phyloP scores from a whole-genome alignment of 768 basidiomycete species.

The Xerocomellus intermedius region DNA sequence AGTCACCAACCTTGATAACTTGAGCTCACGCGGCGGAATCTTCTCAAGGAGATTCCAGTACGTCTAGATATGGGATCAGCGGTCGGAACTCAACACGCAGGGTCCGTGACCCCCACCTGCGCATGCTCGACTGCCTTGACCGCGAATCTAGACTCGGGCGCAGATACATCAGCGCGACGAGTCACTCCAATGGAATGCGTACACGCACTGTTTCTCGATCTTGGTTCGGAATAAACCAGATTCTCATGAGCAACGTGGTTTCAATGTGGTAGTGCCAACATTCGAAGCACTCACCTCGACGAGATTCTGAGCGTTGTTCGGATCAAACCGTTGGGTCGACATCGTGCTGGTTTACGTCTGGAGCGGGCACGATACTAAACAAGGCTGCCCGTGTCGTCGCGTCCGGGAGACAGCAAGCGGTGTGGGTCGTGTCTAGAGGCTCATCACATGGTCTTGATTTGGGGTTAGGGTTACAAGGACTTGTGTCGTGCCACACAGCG shows the following conservation, averaged over 20 bases:
- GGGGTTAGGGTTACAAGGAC: conserved; percentile 27
- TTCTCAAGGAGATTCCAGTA: conserved; percentile 93
- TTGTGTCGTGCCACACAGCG: not conserved
- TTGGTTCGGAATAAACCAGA: conserved; percentile 30
- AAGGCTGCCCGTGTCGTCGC: not conserved
- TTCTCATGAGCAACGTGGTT: conserved; percentile 22
- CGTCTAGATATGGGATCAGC: conserved; percentile 52
- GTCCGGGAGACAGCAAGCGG: not conserved
- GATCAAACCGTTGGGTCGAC: conserved; percentile 66
- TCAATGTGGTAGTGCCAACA: conserved; percentile 11
- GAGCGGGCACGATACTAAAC: not conserved
- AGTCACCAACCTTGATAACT: conserved; percentile 70
- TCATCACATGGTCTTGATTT: conserved; percentile 8
- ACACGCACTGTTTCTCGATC: conserved; percentile 94
- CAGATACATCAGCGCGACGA: conserved; percentile 11
- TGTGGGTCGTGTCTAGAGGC: not conserved
- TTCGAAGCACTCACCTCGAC: conserved; percentile 59
- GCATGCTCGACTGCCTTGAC: conserved; percentile 97
- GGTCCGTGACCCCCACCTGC: conserved; percentile 51
- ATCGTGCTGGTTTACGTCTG: conserved; percentile 35
- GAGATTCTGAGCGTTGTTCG: conserved; percentile 89
- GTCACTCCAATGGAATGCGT: not conserved
- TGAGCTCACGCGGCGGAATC: conserved; percentile 71
- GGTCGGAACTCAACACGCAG: conserved; percentile 6
- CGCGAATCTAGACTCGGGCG: conserved; percentile 26